Conservation (phyloP, 1,284 basidiomycete genomes). For the Tilletia indica region DNA sequence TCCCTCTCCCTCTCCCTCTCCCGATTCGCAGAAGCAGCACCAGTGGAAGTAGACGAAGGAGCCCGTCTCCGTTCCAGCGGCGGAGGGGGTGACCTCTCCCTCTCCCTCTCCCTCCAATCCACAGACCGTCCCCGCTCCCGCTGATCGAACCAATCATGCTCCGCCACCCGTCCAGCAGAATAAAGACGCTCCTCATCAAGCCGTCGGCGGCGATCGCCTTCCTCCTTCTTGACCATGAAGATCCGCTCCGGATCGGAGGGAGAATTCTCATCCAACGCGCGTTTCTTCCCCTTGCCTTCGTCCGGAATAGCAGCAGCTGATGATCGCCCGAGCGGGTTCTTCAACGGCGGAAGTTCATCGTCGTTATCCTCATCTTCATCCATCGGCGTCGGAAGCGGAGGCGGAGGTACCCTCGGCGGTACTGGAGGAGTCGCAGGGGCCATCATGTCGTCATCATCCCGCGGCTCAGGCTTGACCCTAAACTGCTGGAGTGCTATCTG, state of each 20-base stretch:
- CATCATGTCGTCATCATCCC: not conserved
- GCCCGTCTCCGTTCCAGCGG: too few species aligned
- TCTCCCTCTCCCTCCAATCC: not conserved
- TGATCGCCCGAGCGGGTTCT: not conserved
- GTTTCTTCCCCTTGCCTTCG: not conserved
- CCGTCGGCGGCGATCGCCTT: not conserved
- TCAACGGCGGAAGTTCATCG: not conserved
- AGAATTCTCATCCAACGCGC: not conserved
- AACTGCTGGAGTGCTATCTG: not conserved
- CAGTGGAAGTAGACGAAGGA: not conserved
- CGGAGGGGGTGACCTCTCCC: not conserved
- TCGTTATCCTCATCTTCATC: not conserved
- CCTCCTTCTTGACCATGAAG: not conserved
- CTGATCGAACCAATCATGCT: not conserved
- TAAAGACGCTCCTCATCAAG: not conserved
- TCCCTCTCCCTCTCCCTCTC: not conserved
- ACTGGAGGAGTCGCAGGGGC: too few species aligned
- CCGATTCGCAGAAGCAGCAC: not conserved
- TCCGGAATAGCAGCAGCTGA: not conserved
- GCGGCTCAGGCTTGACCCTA: not conserved
- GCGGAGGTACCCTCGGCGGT: too few species aligned
- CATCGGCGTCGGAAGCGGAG: too few species aligned
- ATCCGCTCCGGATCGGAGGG: not conserved
- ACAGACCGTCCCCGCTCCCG: not conserved
- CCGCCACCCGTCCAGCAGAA: not conserved